phyloP scores from a whole-genome alignment of 2,329 filamentous ascomycete genomes.

The Ophiostoma angusticollis region DNA sequence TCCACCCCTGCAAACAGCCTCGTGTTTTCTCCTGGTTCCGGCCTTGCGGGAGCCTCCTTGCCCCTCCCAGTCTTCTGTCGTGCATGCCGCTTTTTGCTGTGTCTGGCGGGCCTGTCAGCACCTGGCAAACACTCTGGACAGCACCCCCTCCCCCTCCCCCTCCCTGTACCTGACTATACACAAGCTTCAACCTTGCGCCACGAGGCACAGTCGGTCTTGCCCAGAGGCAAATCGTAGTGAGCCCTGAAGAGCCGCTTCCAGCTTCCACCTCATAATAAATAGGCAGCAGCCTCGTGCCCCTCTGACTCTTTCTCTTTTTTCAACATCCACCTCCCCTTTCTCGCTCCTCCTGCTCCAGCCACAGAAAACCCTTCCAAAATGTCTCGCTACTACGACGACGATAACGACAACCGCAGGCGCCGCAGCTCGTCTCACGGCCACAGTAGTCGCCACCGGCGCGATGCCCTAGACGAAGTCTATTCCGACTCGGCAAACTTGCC shows the following conservation, averaged over 20 bases:
- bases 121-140: too few relatives aligned
- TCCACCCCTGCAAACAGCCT: too few relatives aligned
- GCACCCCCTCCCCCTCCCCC: background rate
- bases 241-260: slow-evolving; percentile 2
- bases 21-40: too few relatives aligned
- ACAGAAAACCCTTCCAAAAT: background rate
- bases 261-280: background rate
- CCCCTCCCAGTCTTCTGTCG: too few relatives aligned
- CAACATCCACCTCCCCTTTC: background rate
- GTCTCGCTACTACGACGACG: slow-evolving; percentile 23
- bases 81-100: too few relatives aligned
- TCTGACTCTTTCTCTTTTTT: background rate
- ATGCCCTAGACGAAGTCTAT: background rate
- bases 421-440: slow-evolving; percentile 10
- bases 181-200: slow-evolving; percentile 9
- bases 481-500: background rate
- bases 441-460: slow-evolving; percentile 3
- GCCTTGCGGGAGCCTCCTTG: too few relatives aligned
- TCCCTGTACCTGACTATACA: background rate
- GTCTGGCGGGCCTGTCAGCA: too few relatives aligned
- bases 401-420: slow-evolving; percentile 19
- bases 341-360: background rate
- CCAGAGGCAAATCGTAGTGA: background rate
- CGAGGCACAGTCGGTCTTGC: slow-evolving; percentile 7
- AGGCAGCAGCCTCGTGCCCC: background rate